Evolutionary conservation across 192 early-diverging fungal genomes (phyloP), one percentile per base, ranked within the genome.

Genomic region (Martensiomyces pterosporus): DNA sequence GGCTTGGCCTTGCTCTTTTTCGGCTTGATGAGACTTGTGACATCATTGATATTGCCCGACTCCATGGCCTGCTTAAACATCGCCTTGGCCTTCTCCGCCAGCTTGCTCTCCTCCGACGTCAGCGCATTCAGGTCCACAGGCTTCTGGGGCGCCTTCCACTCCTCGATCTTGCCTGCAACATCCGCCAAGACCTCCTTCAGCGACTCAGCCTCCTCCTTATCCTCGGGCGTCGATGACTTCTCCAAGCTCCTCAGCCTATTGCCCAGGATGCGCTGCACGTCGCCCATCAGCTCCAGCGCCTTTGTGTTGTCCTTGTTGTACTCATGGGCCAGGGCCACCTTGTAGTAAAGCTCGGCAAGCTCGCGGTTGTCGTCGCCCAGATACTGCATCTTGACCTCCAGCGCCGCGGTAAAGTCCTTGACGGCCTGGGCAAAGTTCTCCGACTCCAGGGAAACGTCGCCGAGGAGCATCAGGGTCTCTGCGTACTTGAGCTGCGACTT

Each of bases 371-470:
- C 70, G 22, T 58, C 55, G 16, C 39, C 57, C 32, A 71, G 48
- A 24, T 44, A 50, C 44, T 57, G 59, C 43, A 34, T 47, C 32
- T 74, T 73, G 43, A 74, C 60, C 10, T 36, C 19, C 7, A 69
- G 48, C 0, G 76, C 76, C 14, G 43, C 43, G 2, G 34, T 37
- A 48, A 64, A 78, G 55, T 78, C 76, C 14, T 48, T 62, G 37
- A 48, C 43, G 0, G 76, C 76, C 45, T 78, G 70, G 10, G 43
- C 58, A 67, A 80, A 73, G 48, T 67, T 80, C 76, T 87, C 89
- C 8, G 83, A 82, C 64, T 95, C 92, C 46, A 95, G 66, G 5
- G 86, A 91, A 6, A 95, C 82, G 57, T 95, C 92, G 26, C 92
- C 90, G 21, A 95, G 72, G 0, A 79, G 76, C 47, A 75, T 69